Evolutionary conservation across 2,329 filamentous ascomycete genomes (phyloP).

Genomic region (Ophiocordyceps sinensis): DNA sequence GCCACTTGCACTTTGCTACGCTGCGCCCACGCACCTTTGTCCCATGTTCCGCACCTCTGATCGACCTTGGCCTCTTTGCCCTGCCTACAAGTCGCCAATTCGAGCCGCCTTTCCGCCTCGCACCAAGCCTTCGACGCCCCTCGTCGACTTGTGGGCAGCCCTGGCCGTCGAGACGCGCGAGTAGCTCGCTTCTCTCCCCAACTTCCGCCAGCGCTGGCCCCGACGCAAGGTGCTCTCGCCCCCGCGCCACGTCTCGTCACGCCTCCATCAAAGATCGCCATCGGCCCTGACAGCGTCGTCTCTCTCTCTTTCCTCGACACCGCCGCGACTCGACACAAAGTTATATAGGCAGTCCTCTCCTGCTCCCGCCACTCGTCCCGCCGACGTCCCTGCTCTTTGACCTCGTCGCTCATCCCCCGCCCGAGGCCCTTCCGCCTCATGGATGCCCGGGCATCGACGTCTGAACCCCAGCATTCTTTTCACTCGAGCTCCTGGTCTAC

Average conservation of each 20-base stretch:
- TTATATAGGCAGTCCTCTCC: too few species aligned
- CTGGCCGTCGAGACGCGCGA: neutral
- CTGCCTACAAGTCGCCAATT: neutral
- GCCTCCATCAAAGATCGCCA: too few species aligned
- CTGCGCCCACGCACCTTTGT: neutral
- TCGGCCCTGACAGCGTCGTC: too few species aligned
- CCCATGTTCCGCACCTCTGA: neutral
- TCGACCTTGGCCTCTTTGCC: neutral
- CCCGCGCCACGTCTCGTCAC: too few species aligned
- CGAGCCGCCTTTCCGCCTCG: neutral
- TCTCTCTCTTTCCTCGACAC: too few species aligned
- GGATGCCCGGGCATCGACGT: slow-evolving; percentile 22
- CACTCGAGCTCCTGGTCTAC: slow-evolving; percentile 17
- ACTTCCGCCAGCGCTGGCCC: too few species aligned
- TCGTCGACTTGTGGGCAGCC: neutral
- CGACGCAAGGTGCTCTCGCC: too few species aligned
- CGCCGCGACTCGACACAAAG: too few species aligned
- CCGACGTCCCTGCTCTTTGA: neutral
- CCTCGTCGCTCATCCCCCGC: slow-evolving; percentile 1
- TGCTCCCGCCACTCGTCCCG: neutral
- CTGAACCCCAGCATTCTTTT: slow-evolving; percentile 24
- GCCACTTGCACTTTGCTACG: neutral
- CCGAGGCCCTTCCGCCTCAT: slow-evolving; percentile 17
- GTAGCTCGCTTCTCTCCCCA: slow-evolving; percentile 1
- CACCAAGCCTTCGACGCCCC: too few species aligned